Base-by-base conservation (phyloP, 768 basidiomycete species). In the Neoboletus brunneissimus region DNA sequence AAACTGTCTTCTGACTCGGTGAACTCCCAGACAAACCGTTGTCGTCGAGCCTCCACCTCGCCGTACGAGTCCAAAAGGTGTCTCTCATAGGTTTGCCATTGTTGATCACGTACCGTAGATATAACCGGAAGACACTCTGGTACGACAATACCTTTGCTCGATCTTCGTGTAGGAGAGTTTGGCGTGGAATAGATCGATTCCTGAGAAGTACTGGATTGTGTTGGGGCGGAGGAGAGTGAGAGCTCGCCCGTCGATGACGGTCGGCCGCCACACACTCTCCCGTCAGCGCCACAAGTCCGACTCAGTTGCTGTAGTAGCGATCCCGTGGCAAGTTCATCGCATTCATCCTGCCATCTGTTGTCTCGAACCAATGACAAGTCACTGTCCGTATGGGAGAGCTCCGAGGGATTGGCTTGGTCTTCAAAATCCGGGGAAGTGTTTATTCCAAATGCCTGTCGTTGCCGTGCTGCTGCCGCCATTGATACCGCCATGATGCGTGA, bases 21-120 rank as follows among this genome's bases (percentile, higher is more conserved):
- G 41, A 96, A 76, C 58, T 88, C 84, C 71, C 83, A 81, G 18
- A 92, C 82, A 35, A 85, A 70, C 61, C 84, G 84, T 64, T 89
- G 88, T 4, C 89, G 78, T 18, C 76, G 76, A 62, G 81, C 76
- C 64, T 90, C 89, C 4, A 67, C 59, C 12, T 76, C 69, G 0
- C 81, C 86, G 52, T 80, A 72, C 20, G 69, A 67, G 22, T 61
- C 60, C 41, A 68, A 43, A 29, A 70, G 8, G 22, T 63, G 40
- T 51, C 52, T 52, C 18, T 70, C 48, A 9, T 70, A 64, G 15
- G 48, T 51, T 49, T 62, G 43, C 69, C 69, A 72, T 41, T 59
- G 60, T 20, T 57, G 58, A 15, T 59, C 67, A 51, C 58, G 70
- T 16, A 43, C 49, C 13, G 52, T 56, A 5, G 31, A 23, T 23